Conservation (phyloP, 768 basidiomycete species). For the Boletales sp. region DNA sequence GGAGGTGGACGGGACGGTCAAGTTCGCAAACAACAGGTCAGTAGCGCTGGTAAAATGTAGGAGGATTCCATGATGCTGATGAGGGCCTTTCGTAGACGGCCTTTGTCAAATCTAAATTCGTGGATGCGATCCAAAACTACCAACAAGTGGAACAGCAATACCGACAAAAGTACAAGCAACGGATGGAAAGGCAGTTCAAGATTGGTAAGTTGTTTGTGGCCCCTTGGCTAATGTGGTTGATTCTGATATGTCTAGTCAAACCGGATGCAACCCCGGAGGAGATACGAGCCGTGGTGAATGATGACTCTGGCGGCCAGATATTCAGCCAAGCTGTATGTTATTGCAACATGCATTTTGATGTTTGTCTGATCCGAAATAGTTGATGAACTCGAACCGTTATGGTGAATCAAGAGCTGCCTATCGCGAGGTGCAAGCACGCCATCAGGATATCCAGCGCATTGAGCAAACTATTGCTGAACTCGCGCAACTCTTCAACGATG, state of each 20-base stretch:
- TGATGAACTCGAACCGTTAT: constrained; percentile 88
- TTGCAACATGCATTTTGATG: background rate
- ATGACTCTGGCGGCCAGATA: constrained; percentile 77
- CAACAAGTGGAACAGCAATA: constrained; percentile 81
- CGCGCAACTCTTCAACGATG: constrained; percentile 94
- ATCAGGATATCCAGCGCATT: constrained; percentile 94
- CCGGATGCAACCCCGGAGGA: constrained; percentile 91
- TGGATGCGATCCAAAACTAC: constrained; percentile 83
- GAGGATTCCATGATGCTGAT: constrained; percentile 14
- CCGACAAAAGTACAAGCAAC: constrained; percentile 72
- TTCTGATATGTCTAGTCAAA: constrained; percentile 54
- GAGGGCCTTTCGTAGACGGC: constrained; percentile 41
- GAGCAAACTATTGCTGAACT: constrained; percentile 91
- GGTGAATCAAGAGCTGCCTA: constrained; percentile 88
- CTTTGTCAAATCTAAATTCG: constrained; percentile 70
- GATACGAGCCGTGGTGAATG: constrained; percentile 80
- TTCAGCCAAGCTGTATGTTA: constrained; percentile 79
- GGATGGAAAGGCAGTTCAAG: constrained; percentile 83
- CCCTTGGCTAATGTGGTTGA: background rate
- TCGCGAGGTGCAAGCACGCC: constrained; percentile 94
- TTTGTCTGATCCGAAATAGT: constrained; percentile 38
- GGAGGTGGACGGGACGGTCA: constrained; percentile 63
- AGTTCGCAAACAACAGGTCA: constrained; percentile 75
- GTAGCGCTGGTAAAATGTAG: constrained; percentile 1
- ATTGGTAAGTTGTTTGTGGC: constrained; percentile 52